Conservation (phyloP, 352 stramenopile species). For the Pelagophyceae sp. region DNA sequence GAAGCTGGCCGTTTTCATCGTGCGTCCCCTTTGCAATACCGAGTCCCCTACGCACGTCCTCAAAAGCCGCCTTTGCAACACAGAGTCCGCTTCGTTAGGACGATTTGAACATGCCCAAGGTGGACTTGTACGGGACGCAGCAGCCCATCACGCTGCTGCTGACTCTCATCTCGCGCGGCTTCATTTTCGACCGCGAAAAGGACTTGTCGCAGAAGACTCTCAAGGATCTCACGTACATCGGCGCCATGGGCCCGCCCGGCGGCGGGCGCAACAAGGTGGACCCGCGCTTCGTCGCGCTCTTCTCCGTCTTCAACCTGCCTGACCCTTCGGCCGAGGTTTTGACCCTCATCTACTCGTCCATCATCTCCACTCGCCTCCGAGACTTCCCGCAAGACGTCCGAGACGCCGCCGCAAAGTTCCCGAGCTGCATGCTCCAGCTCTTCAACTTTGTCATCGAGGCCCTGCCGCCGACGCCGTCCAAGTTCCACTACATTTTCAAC, state of each 20-base stretch:
- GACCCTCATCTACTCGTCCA: slow-evolving; percentile 80
- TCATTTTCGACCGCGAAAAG: slow-evolving; percentile 86
- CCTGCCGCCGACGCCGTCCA: slow-evolving; percentile 73
- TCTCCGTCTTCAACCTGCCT: slow-evolving; percentile 90
- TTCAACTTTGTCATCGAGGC: slow-evolving; percentile 79
- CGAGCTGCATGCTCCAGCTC: slow-evolving; percentile 65
- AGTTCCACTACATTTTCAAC: slow-evolving; percentile 93
- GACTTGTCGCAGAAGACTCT: slow-evolving; percentile 81
- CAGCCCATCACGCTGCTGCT: slow-evolving; percentile 85
- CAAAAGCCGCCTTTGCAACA: no score
- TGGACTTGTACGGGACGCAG: slow-evolving; percentile 87
- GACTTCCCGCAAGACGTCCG: slow-evolving; percentile 77
- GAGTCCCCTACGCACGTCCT: no score
- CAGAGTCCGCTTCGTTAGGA: no score
- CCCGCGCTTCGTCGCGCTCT: slow-evolving; percentile 80
- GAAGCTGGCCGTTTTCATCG: slow-evolving; percentile 84
- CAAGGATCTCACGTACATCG: slow-evolving; percentile 84
- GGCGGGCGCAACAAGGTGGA: slow-evolving; percentile 85
- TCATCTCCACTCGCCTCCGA: slow-evolving; percentile 71
- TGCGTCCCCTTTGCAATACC: no score
- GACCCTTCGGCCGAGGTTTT: slow-evolving; percentile 76
- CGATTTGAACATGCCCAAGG: slow-evolving; percentile 92
- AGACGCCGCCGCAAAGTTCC: slow-evolving; percentile 63
- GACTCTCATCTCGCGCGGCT: slow-evolving; percentile 78
- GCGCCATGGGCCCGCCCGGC: slow-evolving; percentile 83